Conservation (phyloP, 2,329 filamentous ascomycete species). For the Aspergillus transmontanensis region DNA sequence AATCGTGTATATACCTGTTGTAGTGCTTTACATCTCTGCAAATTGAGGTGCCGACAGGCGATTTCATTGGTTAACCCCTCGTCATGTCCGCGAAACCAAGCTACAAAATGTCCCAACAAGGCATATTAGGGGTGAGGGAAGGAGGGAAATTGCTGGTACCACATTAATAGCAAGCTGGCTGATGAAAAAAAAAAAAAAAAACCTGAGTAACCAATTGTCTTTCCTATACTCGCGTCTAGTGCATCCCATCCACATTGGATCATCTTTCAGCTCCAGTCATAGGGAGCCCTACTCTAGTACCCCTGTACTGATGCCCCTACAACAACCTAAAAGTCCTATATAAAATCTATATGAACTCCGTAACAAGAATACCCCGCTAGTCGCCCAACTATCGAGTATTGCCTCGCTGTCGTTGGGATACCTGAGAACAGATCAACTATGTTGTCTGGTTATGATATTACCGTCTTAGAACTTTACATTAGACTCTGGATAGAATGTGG, state of each 20-base stretch:
- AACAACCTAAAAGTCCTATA: background rate
- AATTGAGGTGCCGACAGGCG: slow-evolving; percentile 20
- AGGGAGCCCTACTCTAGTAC: background rate
- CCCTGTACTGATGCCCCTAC: background rate
- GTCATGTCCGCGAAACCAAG: background rate
- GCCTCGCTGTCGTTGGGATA: background rate
- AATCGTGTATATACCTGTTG: background rate
- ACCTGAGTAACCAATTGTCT: background rate
- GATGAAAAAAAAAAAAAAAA: background rate
- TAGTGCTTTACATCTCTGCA: slow-evolving; percentile 45
- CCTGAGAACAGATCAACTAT: background rate
- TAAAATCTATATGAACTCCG: background rate
- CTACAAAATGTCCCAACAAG: background rate
- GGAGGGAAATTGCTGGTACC: background rate
- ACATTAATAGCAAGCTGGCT: background rate
- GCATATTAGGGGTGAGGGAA: background rate
- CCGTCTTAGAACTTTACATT: background rate
- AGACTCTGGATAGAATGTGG: background rate
- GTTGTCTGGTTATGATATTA: background rate
- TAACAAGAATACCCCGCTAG: background rate
- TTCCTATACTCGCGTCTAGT: background rate
- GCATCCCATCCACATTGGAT: background rate
- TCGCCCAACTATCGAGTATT: background rate
- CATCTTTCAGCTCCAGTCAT: background rate
- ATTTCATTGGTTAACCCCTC: background rate